Evolutionary conservation across 2,329 filamentous ascomycete species (phyloP).

Genomic region (Tolypocladium ovalisporum): DNA sequence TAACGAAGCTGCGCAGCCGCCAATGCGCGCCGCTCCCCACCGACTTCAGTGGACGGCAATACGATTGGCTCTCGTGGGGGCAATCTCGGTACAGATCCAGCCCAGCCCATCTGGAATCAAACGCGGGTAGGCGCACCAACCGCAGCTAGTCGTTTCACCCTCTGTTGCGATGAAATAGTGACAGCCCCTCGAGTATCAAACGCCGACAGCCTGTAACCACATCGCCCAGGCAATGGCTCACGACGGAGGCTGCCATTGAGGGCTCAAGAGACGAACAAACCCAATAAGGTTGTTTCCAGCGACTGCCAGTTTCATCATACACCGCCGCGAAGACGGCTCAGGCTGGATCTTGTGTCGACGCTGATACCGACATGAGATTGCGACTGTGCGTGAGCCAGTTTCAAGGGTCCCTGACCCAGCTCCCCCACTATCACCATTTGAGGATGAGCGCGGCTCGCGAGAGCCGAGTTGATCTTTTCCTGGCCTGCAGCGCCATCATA

Average conservation of each 20-base stretch:
- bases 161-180: neutral
- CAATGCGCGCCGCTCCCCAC: neutral
- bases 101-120: neutral
- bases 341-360: conserved; percentile 13
- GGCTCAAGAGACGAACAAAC: conserved; percentile 1
- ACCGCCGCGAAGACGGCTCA: neutral
- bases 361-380: conserved; percentile 40
- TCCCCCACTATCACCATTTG: neutral
- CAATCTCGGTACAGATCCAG: neutral
- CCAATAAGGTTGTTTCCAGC: conserved; percentile 8
- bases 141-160: neutral
- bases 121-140: neutral
- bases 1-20: neutral
- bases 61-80: neutral
- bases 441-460: neutral
- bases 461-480: neutral
- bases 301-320: conserved; percentile 5
- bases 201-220: no score
- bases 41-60: neutral
- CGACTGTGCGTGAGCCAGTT: conserved; percentile 39
- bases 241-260: neutral
- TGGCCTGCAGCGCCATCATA: no score
- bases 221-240: neutral
- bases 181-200: neutral
- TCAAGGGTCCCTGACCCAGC: conserved; percentile 30